Evolutionary conservation across 306 rosid genomes (phyloP), one percentile per base, ranked within the genome.

Genomic region (Sicyos edulis): DNA sequence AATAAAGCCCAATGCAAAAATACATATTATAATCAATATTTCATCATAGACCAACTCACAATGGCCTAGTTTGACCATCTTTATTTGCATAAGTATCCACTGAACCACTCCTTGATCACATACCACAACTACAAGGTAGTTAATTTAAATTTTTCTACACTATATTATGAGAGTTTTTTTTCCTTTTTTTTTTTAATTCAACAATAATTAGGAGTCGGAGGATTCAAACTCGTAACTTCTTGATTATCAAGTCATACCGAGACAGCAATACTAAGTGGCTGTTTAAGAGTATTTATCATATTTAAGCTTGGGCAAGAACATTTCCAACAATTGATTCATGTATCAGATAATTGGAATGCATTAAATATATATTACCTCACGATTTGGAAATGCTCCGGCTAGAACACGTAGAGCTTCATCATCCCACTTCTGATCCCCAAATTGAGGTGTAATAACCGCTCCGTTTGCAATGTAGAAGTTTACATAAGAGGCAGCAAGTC

Each of bases 401-500:
- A 93, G 82, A 68, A 91, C 91, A 76, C 11, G 78, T 58, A 85
- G 24, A 70, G 99, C 99, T 79, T 93, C 99, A 5, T 80, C 82
- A 26, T 93, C 99, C 89, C 96, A 76, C 74, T 89, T 89, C 69
- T 75, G 77, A 81, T 93, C 99, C 79, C 97, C 97, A 78, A 93
- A 93, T 78, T 87, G 91, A 45, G 99, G 99, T 57, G 62, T 78
- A 54, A 91, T 85, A 71, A 93, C 75, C 73, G 81, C 99, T 76
- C 90, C 90, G 67, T 93, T 91, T 45, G 96, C 96, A 82, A 89
- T 82, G 86, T 93, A 93, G 76, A 93, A 93, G 82, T 93, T 93
- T 37, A 86, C 92, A 34, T 93, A 93, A 16, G 96, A 87, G 68
- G 99, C 97, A 47, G 97, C 99, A 71, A 93, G 97, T 82, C 99